Base-by-base conservation (phyloP, 345 rosid species). In the Salix exigua region DNA sequence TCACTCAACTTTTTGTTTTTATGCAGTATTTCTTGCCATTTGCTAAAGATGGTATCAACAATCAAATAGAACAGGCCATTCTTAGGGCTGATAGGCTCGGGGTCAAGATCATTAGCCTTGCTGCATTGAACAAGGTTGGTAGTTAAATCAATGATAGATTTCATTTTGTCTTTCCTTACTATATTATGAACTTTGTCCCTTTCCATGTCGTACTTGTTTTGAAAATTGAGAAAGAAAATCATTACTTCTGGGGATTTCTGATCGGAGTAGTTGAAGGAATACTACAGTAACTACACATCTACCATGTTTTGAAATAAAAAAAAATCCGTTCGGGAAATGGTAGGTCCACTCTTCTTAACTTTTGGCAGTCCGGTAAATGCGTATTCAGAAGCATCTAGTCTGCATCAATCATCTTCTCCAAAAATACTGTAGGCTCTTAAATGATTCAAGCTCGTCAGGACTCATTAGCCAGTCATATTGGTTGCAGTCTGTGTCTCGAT, bases 21-120 rank as follows among this genome's bases (percentile, higher is more conserved):
- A 42, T 82, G 88, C 89, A 96, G 99, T 96, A 96, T 75, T 96
- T 96, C 86, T 88, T 96, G 84, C 98, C 99, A 51, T 92, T 94
- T 88, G 93, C 98, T 26, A 85, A 81, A 61, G 85, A 88, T 21
- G 99, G 98, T 3, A 96, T 94, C 61, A 96, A 96, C 82, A 83
- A 88, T 42, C 90, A 79, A 21, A 96, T 96, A 6, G 99, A 96
- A 75, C 82, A 76, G 44, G 98, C 98, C 48, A 96, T 96, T 53
- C 81, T 96, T 8, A 86, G 78, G 63, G 99, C 98, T 14, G 92
- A 96, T 80, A 85, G 81, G 74, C 66, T 91, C 51, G 99, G 99
- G 35, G 91, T 96, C 18, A 92, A 92, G 82, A 97, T 96, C 81
- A 88, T 96, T 76, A 94, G 99, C 85, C 93, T 96, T 80, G 99